These are phyloP conservation scores for Hypoxylon perforatum DNA, from an alignment of 495 filamentous ascomycete genomes.

Conservation along the genomic window DNA sequence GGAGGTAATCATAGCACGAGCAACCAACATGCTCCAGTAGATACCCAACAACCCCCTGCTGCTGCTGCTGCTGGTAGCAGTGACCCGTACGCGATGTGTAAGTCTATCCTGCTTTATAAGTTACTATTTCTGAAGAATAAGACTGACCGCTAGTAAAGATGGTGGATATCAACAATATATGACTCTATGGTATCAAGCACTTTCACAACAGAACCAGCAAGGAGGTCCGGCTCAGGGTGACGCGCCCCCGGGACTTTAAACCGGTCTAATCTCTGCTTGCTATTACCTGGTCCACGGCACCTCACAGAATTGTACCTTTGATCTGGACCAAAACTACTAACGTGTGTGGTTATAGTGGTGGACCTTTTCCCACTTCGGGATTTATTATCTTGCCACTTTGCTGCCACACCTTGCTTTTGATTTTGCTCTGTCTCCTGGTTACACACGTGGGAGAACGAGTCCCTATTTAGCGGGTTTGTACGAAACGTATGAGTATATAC, in stretches of 20 bases:
- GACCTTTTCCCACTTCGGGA: no score
- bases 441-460: no score
- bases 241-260: conserved; percentile 36
- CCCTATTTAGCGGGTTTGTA: no score
- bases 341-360: no score
- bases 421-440: no score
- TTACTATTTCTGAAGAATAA: not conserved
- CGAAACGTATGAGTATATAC: no score
- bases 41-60: conserved; percentile 47
- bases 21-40: conserved; percentile 38
- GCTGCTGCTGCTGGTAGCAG: conserved; percentile 42
- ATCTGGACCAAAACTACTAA: not conserved
- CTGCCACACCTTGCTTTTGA: no score
- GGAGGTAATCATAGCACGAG: conserved; percentile 38
- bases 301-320: not conserved
- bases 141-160: conserved; percentile 48
- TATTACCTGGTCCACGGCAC: not conserved
- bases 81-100: conserved; percentile 71
- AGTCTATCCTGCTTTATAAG: conserved; percentile 27
- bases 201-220: conserved; percentile 54
- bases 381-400: no score
- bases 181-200: conserved; percentile 71
- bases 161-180: conserved; percentile 73
- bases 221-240: conserved; percentile 39
- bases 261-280: not conserved